Evolutionary conservation across 805 yeast species (phyloP).

Genomic region (Torulaspora quercuum): DNA sequence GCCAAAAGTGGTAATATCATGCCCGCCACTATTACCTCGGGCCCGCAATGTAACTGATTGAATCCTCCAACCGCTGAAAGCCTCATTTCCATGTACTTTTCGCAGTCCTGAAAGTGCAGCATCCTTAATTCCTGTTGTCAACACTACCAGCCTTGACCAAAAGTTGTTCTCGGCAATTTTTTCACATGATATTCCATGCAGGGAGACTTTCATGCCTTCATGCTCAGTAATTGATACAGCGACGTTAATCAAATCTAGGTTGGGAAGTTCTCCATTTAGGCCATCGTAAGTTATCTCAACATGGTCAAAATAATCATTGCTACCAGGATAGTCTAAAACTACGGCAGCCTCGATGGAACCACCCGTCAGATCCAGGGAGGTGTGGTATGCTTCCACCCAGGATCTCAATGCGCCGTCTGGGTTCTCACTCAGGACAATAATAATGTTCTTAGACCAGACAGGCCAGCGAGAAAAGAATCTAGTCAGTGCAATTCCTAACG

Average conservation of each 20-base stretch:
- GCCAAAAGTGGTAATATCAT: constrained; percentile 88
- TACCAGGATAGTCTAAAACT: constrained; percentile 71
- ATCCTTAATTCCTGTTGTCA: constrained; percentile 62
- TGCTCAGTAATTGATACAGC: constrained; percentile 71
- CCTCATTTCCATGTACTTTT: constrained; percentile 71
- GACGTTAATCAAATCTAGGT: constrained; percentile 81
- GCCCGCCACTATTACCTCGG: constrained; percentile 50
- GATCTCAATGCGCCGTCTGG: constrained; percentile 63
- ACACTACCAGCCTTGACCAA: constrained; percentile 52
- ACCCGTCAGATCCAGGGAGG: constrained; percentile 77
- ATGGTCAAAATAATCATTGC: constrained; percentile 63
- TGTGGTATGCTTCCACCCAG: constrained; percentile 95
- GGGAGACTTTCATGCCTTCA: constrained; percentile 66
- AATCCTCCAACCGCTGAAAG: constrained; percentile 93
- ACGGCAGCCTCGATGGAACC: constrained; percentile 92
- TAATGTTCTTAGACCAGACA: constrained; percentile 92
- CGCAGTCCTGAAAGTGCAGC: constrained; percentile 69
- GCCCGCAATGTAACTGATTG: constrained; percentile 85
- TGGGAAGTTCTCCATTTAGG: constrained; percentile 92
- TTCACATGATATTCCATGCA: constrained; percentile 55
- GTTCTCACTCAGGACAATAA: constrained; percentile 77
- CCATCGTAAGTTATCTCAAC: constrained; percentile 81
- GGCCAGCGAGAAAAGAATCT: constrained; percentile 82
- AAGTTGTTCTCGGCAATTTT: constrained; percentile 49
- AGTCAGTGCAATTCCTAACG: constrained; percentile 68